Percentiles rank a stretch among this genome's conserved stretches.
Evolutionary conservation across 768 basidiomycete genomes (phyloP).

Genomic region (Amanita rubescens): DNA sequence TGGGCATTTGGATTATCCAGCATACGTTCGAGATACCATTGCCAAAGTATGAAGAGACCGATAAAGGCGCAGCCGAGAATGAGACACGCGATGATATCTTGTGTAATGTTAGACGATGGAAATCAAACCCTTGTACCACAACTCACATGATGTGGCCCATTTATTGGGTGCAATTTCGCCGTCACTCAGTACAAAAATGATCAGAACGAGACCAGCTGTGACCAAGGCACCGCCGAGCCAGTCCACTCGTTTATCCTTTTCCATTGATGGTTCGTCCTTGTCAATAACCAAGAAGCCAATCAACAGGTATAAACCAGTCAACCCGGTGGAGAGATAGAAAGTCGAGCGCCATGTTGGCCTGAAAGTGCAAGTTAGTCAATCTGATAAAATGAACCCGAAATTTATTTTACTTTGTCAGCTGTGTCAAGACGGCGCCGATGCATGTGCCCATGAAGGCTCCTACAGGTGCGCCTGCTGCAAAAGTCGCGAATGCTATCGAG

Average conservation of each 20-base stretch:
- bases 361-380: background rate
- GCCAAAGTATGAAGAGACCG: slow-evolving; percentile 56
- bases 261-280: slow-evolving; percentile 38
- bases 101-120: background rate
- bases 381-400: background rate
- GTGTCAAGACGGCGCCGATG: slow-evolving; percentile 66
- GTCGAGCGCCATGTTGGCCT: slow-evolving; percentile 33
- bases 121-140: slow-evolving; percentile 11
- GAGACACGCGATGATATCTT: slow-evolving; percentile 67
- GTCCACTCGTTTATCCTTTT: slow-evolving; percentile 49
- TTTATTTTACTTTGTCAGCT: slow-evolving; percentile 33
- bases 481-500: slow-evolving; percentile 75
- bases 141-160: slow-evolving; percentile 45
- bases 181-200: slow-evolving; percentile 69
- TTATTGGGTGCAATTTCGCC: slow-evolving; percentile 49
- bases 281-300: slow-evolving; percentile 58
- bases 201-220: slow-evolving; percentile 58
- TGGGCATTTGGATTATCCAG: slow-evolving; percentile 17
- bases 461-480: slow-evolving; percentile 78
- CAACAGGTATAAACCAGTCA: slow-evolving; percentile 45
- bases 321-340: slow-evolving; percentile 49
- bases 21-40: slow-evolving; percentile 48
- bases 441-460: slow-evolving; percentile 68
- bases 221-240: slow-evolving; percentile 70
- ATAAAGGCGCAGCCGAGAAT: slow-evolving; percentile 53